Percentiles rank a stretch among this genome's conserved stretches.
Evolutionary conservation across 331 rosid species (phyloP).

Genomic region (Malus hybrid): DNA sequence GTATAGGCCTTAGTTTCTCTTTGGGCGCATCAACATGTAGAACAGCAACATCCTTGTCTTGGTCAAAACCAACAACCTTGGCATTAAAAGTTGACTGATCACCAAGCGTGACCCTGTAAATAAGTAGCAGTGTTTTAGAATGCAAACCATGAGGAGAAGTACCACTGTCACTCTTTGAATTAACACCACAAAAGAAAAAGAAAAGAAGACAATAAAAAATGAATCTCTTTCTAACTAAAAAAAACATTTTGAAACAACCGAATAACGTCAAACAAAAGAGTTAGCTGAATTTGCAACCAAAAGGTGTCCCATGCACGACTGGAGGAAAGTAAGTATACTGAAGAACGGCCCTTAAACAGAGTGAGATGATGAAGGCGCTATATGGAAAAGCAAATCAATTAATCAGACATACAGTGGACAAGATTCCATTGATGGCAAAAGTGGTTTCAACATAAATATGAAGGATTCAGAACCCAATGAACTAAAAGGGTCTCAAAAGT

Average conservation of each 20-base stretch:
- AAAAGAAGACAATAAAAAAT: background rate
- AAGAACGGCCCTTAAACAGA: background rate
- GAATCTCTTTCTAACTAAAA: background rate
- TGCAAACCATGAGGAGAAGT: background rate
- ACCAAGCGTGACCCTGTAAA: conserved; percentile 83
- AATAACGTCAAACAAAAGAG: background rate
- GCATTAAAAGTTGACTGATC: conserved; percentile 89
- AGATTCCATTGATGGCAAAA: background rate
- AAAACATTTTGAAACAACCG: background rate
- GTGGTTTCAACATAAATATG: background rate
- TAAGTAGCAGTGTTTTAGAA: conserved; percentile 32
- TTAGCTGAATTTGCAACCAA: background rate
- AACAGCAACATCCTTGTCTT: conserved; percentile 96
- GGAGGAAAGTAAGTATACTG: background rate
- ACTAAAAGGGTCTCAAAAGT: background rate
- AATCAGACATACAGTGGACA: background rate
- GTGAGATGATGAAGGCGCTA: background rate
- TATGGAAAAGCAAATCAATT: background rate
- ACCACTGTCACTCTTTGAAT: background rate
- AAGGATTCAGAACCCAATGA: background rate
- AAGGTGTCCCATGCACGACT: background rate
- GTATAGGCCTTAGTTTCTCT: conserved; percentile 79
- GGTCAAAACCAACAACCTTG: conserved; percentile 87
- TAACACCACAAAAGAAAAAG: background rate
- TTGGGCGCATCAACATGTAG: conserved; percentile 73